phyloP scores from a whole-genome alignment of 495 filamentous ascomycete species.

The Tuber calosporum region DNA sequence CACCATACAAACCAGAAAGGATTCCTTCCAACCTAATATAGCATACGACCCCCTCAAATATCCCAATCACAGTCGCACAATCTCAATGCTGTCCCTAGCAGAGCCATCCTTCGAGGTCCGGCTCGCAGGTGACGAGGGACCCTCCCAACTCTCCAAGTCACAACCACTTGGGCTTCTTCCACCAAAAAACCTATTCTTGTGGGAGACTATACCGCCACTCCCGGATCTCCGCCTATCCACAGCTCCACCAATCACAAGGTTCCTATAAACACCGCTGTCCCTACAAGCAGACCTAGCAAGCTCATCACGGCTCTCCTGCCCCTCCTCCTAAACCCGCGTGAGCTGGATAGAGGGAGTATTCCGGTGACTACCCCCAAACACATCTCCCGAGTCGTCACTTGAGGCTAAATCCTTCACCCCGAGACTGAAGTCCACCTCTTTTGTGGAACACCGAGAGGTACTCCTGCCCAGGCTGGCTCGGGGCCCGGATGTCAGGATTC shows the following conservation, averaged over 20 bases:
- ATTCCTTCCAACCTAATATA: neutral
- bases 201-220: constrained; percentile 20
- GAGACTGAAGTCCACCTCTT: constrained; percentile 68
- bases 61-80: constrained; percentile 9
- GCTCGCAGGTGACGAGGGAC: neutral
- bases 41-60: neutral
- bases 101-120: constrained; percentile 2
- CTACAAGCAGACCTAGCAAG: constrained; percentile 20
- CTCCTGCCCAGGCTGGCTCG: constrained; percentile 42
- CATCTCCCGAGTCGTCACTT: constrained; percentile 59
- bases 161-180: constrained; percentile 9
- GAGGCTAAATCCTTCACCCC: constrained; percentile 58
- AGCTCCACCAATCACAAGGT: constrained; percentile 1
- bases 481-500: constrained; percentile 48
- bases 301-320: constrained; percentile 11
- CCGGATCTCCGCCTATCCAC: constrained; percentile 18
- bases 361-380: constrained; percentile 51
- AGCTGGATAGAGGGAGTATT: constrained; percentile 20
- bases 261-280: constrained; percentile 3
- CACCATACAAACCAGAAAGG: neutral
- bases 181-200: constrained; percentile 30
- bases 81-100: constrained; percentile 4
- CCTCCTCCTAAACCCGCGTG: constrained; percentile 28
- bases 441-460: constrained; percentile 49
- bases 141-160: constrained; percentile 18